Percentiles rank a stretch among this genome's conserved stretches.
phyloP scores from a whole-genome alignment of 202 grass and related monocot species.

The Dendrocalamus latiflorus region DNA sequence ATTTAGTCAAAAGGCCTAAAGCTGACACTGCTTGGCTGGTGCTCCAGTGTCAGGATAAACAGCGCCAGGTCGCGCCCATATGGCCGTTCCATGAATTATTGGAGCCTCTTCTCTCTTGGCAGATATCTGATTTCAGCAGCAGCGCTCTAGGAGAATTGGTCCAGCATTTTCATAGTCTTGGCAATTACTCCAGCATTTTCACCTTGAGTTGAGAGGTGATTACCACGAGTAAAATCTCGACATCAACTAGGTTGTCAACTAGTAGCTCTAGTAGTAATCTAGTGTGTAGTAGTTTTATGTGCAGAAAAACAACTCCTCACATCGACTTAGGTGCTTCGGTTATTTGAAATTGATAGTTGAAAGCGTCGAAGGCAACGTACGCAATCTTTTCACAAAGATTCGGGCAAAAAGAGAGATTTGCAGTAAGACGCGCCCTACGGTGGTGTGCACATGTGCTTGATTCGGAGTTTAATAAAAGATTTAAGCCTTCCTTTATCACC shows the following conservation, averaged over 20 bases:
- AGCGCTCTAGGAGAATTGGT: neutral
- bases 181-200: neutral
- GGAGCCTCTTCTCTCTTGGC: neutral
- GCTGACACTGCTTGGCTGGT: conserved; percentile 36
- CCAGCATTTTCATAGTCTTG: neutral
- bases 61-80: conserved; percentile 26
- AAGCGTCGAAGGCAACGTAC: neutral
- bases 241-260: neutral
- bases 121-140: too few species aligned
- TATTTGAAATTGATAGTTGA: neutral
- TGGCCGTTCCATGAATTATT: conserved; percentile 57
- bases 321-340: neutral
- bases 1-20: neutral
- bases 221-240: neutral
- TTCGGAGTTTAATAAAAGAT: neutral
- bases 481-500: neutral
- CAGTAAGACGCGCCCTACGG: conserved; percentile 19
- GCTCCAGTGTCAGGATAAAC: conserved; percentile 29
- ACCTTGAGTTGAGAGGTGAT: neutral
- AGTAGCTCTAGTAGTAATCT: too few species aligned
- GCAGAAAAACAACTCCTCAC: neutral
- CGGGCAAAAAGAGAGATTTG: conserved; percentile 7
- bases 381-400: neutral
- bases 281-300: neutral
- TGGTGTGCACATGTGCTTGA: conserved; percentile 35